These are phyloP conservation scores for Auricularia sp. DNA, from an alignment of 768 basidiomycete genomes.

Conservation along the genomic window DNA sequence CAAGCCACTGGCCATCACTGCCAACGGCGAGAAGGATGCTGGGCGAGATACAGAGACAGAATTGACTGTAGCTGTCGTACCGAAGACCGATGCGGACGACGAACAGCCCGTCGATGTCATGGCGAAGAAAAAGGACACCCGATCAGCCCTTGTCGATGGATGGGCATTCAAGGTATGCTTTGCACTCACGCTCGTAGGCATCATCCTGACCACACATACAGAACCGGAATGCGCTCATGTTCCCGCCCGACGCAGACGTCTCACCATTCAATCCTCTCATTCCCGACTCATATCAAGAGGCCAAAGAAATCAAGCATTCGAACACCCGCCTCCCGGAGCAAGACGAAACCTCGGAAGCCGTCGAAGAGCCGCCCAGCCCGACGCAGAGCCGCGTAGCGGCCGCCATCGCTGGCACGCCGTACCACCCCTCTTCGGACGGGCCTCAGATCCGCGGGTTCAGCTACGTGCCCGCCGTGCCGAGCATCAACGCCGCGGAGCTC, in stretches of 20 bases:
- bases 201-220: slow-evolving; percentile 19
- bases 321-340: slow-evolving; percentile 77
- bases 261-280: slow-evolving; percentile 55
- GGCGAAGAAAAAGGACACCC: slow-evolving; percentile 67
- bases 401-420: slow-evolving; percentile 86
- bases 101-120: slow-evolving; percentile 52
- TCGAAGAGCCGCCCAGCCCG: slow-evolving; percentile 69
- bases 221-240: slow-evolving; percentile 94
- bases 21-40: slow-evolving; percentile 16
- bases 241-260: slow-evolving; percentile 81
- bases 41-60: slow-evolving; percentile 1
- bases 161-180: slow-evolving; percentile 70
- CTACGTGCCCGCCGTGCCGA: slow-evolving; percentile 77
- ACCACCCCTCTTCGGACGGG: slow-evolving; percentile 1
- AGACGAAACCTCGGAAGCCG: slow-evolving; percentile 37
- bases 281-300: slow-evolving; percentile 23
- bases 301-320: slow-evolving; percentile 57
- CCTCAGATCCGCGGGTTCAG: slow-evolving; percentile 49
- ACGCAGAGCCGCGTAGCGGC: slow-evolving; percentile 84
- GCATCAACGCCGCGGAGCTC: slow-evolving; percentile 73
- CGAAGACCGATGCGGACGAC: slow-evolving; percentile 12
- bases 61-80: slow-evolving; percentile 9
- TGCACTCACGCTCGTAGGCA: too few species aligned
- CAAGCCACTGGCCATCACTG: slow-evolving; percentile 43
- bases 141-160: slow-evolving; percentile 62